Evolutionary conservation across 371 early-diverging fungal genomes (phyloP), one percentile per base, ranked within the genome.

Genomic region (Smittium culicis): DNA sequence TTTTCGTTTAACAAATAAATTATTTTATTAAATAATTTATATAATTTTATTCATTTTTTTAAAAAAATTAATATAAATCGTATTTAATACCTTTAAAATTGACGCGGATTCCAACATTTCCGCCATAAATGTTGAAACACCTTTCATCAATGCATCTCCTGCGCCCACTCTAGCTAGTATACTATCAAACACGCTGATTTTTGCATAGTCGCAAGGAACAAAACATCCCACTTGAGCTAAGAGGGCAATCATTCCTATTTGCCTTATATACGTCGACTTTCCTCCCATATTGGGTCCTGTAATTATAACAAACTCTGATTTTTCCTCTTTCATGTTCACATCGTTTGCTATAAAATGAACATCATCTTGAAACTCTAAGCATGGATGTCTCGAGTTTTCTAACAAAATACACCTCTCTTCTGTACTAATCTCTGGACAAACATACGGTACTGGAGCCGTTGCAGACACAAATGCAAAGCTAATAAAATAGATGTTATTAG

Each of bases 91-190:
- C 73, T 89, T 84, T 29, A 98, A 75, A 72, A 99, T 98, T 1
- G 89, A 84, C 0, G 96, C 86, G 0, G 98, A 95, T 76, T 99
- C 99, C 17, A 95, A 78, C 99, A 99, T 99, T 79, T 99, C 99
- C 0, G 93, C 90, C 98, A 99, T 99, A 74, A 99, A 99, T 1
- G 99, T 99, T 1, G 95, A 94, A 0, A 94, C 88, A 31, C 96
- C 96, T 69, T 89, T 92, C 58, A 91, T 79, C 69, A 93, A 90
- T 68, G 88, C 88, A 72, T 99, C 99, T 32, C 93, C 90, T 0
- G 99, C 99, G 3, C 99, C 99, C 0, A 98, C 93, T 69, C 99
- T 81, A 0, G 95, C 91, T 62, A 94, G 82, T 32, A 99, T 92
- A 35, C 91, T 85, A 73, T 98, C 96, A 71, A 97, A 89, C 0